Percentiles rank a stretch among this genome's conserved stretches.
Conservation (phyloP, 2,329 filamentous ascomycete species). For the Shiraia bambusicola region DNA sequence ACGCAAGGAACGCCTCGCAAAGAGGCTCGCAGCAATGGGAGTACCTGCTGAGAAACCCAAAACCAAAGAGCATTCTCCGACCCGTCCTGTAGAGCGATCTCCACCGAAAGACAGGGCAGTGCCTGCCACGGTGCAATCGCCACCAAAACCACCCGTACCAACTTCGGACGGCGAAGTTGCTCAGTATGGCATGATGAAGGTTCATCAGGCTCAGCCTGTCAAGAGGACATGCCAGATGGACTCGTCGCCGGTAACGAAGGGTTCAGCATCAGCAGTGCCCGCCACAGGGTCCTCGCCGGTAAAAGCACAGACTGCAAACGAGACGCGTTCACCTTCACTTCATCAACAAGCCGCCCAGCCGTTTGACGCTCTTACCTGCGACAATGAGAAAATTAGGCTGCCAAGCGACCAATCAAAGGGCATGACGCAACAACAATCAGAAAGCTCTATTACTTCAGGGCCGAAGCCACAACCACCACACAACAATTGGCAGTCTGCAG, state of each 20-base stretch:
- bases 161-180: slow-evolving; percentile 59
- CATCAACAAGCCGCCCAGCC: slow-evolving; percentile 19
- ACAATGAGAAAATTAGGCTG: slow-evolving; percentile 19
- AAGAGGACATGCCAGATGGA: slow-evolving; percentile 31
- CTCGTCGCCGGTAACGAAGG: slow-evolving; percentile 6
- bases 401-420: slow-evolving; percentile 18
- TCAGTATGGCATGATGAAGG: slow-evolving; percentile 64
- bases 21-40: slow-evolving; percentile 71
- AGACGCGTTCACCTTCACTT: slow-evolving; percentile 20
- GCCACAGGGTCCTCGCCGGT: slow-evolving; percentile 23
- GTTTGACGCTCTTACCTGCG: slow-evolving; percentile 23
- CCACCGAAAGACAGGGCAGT: slow-evolving; percentile 50
- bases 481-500: slow-evolving; percentile 30
- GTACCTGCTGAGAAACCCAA: slow-evolving; percentile 49
- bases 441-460: slow-evolving; percentile 16
- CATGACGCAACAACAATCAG: slow-evolving; percentile 20
- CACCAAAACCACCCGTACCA: slow-evolving; percentile 60
- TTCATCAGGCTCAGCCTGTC: slow-evolving; percentile 58
- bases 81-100: slow-evolving; percentile 34
- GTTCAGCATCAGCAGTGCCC: slow-evolving; percentile 14
- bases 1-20: slow-evolving; percentile 67
- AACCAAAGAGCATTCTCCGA: slow-evolving; percentile 42
- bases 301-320: slow-evolving; percentile 21
- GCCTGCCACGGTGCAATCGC: slow-evolving; percentile 43
- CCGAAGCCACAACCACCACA: slow-evolving; percentile 30